Evolutionary conservation across 306 rosid species (phyloP).

Genomic region (Astragalus membranaceus): DNA sequence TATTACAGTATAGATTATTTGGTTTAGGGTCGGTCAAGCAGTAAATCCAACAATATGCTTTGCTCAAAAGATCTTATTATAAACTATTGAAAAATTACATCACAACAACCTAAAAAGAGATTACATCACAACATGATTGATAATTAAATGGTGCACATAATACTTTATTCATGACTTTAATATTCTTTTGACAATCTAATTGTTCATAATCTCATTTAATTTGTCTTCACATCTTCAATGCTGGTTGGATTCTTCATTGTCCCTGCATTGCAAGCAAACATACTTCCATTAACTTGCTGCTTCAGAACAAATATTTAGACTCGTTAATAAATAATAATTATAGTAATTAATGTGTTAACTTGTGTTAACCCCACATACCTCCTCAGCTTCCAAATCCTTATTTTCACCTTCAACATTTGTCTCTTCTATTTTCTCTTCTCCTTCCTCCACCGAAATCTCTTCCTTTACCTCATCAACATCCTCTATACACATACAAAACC

Average conservation of each 20-base stretch:
- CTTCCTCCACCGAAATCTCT: conserved; percentile 19
- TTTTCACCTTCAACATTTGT: conserved; percentile 19
- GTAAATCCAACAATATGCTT: too few relatives aligned
- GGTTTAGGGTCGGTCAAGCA: too few relatives aligned
- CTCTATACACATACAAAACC: conserved; percentile 11
- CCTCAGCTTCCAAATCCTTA: conserved; percentile 17
- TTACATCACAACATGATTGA: background rate
- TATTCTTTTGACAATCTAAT: background rate
- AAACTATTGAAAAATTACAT: background rate
- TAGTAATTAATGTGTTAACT: background rate
- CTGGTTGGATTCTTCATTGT: background rate
- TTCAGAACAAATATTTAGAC: background rate
- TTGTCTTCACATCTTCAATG: background rate
- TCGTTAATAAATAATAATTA: too few relatives aligned
- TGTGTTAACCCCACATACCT: background rate
- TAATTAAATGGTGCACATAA: background rate
- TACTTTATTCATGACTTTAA: background rate
- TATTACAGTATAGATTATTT: too few relatives aligned
- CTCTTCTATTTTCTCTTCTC: background rate
- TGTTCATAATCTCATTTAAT: background rate
- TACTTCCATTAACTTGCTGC: background rate
- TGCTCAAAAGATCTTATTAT: background rate
- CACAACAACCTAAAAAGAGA: background rate
- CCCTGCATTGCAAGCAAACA: conserved; percentile 1
- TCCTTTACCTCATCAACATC: conserved; percentile 7